Base-by-base conservation (phyloP, 2,329 filamentous ascomycete genomes). In the Hymenoscyphus repandus region DNA sequence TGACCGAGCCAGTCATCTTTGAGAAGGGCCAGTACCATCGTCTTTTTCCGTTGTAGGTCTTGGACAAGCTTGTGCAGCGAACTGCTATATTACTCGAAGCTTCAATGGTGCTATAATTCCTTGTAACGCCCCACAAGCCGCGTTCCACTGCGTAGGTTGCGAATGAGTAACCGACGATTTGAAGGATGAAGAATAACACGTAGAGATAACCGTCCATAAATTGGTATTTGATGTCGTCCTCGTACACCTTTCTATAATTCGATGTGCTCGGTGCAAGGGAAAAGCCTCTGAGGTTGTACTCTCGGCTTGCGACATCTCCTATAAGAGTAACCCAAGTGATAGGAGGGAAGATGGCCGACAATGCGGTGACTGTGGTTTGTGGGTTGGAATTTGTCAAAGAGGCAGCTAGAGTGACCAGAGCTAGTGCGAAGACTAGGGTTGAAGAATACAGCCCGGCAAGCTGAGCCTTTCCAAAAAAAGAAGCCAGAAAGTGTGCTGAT, bases 381-480 rank as follows among this genome's bases (percentile, higher is more conserved):
- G 37, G 27, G 5, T 52, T 42, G 17, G 18, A 38, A 22, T 18
- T 17, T 6, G 47, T 51, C 10, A 62, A 37, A 7, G 53, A 42
- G 5, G 53, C 53, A 32, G 83, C 74, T 61, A 85, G 79, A 2
- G 80, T 77, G 38, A 85, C 70, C 53, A 86, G 76, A 2, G 80
- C 81, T 5, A 85, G 66, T 5, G 82, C 64, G 42, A 85, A 75
- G 0, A 75, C 76, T 12, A 76, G 66, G 33, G 85, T 79, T 6
- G 79, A 78, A n/a, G 78, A 72, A 1, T 79, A 76, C 51, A 85
- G 83, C 22, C 82, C 82, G 33, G 78, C 82, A 10, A 86, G 72
- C 54, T 85, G 81, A 2, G 82, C 76, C 58, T 80, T 83, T 54
- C 72, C 75, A 67, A 85, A 86, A 58, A 85, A 78, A 13, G 77